These are phyloP conservation scores for Solanum clarkiae DNA, from an alignment of 257 asterid species.

Conservation along the genomic window DNA sequence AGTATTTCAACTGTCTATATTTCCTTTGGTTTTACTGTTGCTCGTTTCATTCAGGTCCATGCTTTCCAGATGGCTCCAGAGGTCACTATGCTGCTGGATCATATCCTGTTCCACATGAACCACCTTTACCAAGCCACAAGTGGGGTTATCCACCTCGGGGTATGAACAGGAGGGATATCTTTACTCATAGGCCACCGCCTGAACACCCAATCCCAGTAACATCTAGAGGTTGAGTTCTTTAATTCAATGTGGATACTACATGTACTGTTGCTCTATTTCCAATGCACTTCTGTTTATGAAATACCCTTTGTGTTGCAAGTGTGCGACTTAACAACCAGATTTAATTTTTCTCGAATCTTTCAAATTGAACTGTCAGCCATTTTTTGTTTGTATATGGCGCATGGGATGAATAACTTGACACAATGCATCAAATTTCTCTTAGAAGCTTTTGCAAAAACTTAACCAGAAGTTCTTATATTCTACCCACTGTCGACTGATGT, in stretches of 20 bases:
- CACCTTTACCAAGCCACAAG: constrained; percentile 35
- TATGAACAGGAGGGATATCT: constrained; percentile 41
- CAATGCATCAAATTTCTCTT: neutral
- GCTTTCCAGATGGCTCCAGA: constrained; percentile 51
- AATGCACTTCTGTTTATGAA: neutral
- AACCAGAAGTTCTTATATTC: neutral
- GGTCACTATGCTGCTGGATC: constrained; percentile 36
- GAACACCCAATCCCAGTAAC: constrained; percentile 63
- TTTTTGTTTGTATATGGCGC: neutral
- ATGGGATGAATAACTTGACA: neutral
- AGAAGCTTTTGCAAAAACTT: neutral
- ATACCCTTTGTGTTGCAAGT: neutral
- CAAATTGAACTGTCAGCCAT: neutral
- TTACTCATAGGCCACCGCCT: constrained; percentile 52
- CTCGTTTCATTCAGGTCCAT: constrained; percentile 39
- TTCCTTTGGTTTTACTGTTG: neutral
- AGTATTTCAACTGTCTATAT: neutral
- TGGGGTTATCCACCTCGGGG: constrained; percentile 57
- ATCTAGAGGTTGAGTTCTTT: constrained; percentile 48
- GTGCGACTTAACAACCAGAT: neutral
- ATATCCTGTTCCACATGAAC: constrained; percentile 49
- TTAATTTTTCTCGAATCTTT: neutral
- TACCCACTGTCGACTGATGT: neutral
- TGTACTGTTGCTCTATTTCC: neutral
- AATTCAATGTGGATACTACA: neutral